These are phyloP conservation scores for Verticillium longisporum DNA, from an alignment of 2,329 filamentous ascomycete species.

Conservation along the genomic window DNA sequence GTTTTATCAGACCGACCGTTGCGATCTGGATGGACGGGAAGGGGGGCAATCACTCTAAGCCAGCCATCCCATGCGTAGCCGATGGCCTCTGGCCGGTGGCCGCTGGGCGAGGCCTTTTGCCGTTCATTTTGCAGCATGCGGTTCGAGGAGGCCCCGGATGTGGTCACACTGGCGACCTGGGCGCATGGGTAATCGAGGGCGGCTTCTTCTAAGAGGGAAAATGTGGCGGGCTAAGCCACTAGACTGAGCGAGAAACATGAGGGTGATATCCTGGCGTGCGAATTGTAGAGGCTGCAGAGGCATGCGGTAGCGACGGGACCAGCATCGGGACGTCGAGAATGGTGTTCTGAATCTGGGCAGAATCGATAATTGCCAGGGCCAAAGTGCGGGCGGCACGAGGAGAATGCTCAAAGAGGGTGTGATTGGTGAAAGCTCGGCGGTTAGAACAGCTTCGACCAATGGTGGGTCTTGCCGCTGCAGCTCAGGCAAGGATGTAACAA, in stretches of 20 bases:
- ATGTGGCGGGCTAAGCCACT: background rate
- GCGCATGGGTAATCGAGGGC: background rate
- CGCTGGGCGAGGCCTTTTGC: background rate
- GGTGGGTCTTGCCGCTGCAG: slow-evolving; percentile 16
- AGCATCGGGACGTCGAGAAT: background rate
- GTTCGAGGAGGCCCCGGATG: background rate
- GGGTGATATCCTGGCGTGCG: background rate
- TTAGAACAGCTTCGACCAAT: slow-evolving; percentile 29
- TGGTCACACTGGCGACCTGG: background rate
- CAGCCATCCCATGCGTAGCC: background rate
- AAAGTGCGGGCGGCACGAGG: background rate
- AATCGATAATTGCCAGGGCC: background rate
- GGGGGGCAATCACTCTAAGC: background rate
- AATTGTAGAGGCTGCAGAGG: background rate
- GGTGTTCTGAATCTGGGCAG: background rate
- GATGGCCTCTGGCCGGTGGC: background rate
- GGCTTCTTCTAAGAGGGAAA: background rate
- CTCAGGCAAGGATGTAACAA: slow-evolving; percentile 11
- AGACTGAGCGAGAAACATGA: background rate
- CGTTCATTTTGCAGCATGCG: background rate
- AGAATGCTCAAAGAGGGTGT: background rate
- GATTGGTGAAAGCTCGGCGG: slow-evolving; percentile 28
- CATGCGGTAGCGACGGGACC: background rate
- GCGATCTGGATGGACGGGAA: background rate
- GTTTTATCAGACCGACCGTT: background rate